Conservation (phyloP, 345 rosid species). For the Dipteronia dyeriana region DNA sequence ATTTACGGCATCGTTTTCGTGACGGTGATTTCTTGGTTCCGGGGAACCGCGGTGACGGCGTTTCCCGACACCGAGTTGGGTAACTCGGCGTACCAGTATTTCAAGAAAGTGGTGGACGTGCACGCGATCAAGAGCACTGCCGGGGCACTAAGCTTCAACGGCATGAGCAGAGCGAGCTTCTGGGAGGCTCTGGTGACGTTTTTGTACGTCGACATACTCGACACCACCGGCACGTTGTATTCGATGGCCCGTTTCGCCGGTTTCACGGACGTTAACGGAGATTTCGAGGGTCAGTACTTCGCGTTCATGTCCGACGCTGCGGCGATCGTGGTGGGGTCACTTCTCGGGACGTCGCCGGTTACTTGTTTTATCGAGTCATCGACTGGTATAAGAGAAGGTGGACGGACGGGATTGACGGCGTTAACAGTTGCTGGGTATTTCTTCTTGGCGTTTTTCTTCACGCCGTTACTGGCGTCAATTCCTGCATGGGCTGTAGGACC, state of each 20-base stretch:
- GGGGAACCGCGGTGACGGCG: conserved; percentile 46
- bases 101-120: conserved; percentile 52
- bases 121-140: conserved; percentile 45
- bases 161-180: conserved; percentile 36
- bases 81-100: conserved; percentile 39
- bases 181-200: conserved; percentile 60
- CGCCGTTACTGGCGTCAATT: conserved; percentile 52
- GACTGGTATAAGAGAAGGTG: conserved; percentile 56
- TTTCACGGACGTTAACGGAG: conserved; percentile 39
- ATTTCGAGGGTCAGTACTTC: conserved; percentile 56
- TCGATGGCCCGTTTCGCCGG: conserved; percentile 61
- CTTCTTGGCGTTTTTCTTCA: conserved; percentile 49
- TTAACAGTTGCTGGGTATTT: conserved; percentile 54
- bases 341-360: conserved; percentile 56
- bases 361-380: conserved; percentile 54
- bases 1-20: conserved; percentile 54
- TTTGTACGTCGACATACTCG: conserved; percentile 54
- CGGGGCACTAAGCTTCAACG: conserved; percentile 44
- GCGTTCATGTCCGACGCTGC: conserved; percentile 63
- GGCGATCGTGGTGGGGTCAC: conserved; percentile 49
- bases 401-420: conserved; percentile 52
- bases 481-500: conserved; percentile 70
- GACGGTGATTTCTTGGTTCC: conserved; percentile 53
- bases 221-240: conserved; percentile 54
- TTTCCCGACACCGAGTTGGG: conserved; percentile 44